phyloP scores from a whole-genome alignment of 83 land plant species.

The Diphasiastrum complanatum region DNA sequence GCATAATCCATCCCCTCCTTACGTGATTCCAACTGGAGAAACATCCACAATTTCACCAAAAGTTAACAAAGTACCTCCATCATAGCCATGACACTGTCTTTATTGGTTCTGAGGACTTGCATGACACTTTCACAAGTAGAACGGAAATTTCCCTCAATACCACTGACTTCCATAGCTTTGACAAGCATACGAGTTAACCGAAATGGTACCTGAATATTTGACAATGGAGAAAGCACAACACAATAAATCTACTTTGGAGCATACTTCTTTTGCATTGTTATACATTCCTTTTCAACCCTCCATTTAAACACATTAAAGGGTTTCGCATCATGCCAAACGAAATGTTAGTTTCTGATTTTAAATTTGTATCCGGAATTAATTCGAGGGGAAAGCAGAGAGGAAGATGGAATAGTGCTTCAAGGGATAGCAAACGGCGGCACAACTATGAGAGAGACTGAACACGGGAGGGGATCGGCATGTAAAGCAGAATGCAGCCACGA shows the following conservation, averaged over 20 bases:
- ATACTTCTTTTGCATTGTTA: too few relatives aligned
- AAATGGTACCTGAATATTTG: conserved; percentile 89
- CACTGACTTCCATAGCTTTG: conserved; percentile 99
- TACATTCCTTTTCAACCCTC: too few relatives aligned
- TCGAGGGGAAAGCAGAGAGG: too few relatives aligned
- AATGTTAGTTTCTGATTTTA: too few relatives aligned
- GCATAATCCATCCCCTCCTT: not conserved
- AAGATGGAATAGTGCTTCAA: too few relatives aligned
- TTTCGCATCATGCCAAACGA: too few relatives aligned
- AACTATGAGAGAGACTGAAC: too few relatives aligned
- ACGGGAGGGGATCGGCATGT: too few relatives aligned
- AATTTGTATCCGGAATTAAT: too few relatives aligned
- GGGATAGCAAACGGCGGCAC: too few relatives aligned
- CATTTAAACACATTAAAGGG: too few relatives aligned
- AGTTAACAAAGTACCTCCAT: conserved; percentile 68
- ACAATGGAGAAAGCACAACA: conserved; percentile 4
- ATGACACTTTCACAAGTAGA: conserved; percentile 98
- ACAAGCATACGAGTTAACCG: conserved; percentile 97
- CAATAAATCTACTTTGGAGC: not conserved
- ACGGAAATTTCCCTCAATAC: conserved; percentile 94
- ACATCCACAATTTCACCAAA: not conserved
- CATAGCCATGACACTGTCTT: conserved; percentile 99
- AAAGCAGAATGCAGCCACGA: too few relatives aligned
- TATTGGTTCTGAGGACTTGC: conserved; percentile 90
- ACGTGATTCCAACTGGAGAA: not conserved